These are phyloP conservation scores for Dimocarpus longan DNA, from an alignment of 345 rosid genomes.

Conservation along the genomic window DNA sequence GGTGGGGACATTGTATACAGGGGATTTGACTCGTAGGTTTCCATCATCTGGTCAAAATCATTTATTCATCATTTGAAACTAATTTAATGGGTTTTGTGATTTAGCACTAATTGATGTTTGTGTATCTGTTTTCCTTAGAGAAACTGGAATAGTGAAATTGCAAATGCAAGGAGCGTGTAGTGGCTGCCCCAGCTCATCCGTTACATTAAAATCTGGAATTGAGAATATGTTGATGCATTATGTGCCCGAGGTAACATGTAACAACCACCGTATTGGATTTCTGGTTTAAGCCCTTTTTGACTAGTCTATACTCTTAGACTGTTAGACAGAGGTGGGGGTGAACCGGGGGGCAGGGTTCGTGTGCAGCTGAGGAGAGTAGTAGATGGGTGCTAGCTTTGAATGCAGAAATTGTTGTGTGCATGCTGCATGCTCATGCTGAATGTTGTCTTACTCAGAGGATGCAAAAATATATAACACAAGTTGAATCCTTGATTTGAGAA, in stretches of 20 bases:
- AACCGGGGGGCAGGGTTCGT: neutral
- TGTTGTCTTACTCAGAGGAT: neutral
- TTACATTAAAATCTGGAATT: slow-evolving; percentile 95
- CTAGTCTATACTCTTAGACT: neutral
- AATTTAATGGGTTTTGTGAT: neutral
- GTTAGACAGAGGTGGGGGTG: neutral
- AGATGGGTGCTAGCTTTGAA: neutral
- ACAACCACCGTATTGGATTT: neutral
- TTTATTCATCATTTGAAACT: neutral
- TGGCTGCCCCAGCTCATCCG: slow-evolving; percentile 98
- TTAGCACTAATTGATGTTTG: slow-evolving; percentile 9
- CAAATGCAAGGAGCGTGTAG: slow-evolving; percentile 99
- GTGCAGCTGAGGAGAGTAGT: neutral
- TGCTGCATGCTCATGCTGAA: neutral
- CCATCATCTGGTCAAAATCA: slow-evolving; percentile 10
- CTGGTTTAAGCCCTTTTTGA: neutral
- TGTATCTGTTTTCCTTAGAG: slow-evolving; percentile 46
- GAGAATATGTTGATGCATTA: slow-evolving; percentile 99
- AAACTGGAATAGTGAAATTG: slow-evolving; percentile 88
- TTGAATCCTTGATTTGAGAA: neutral
- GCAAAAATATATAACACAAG: neutral
- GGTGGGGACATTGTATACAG: slow-evolving; percentile 95
- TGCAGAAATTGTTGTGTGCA: neutral
- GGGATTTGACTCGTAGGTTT: slow-evolving; percentile 77
- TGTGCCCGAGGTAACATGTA: slow-evolving; percentile 77